A percentile compares a stretch with the other conserved stretches of the same genome.
phyloP scores from a whole-genome alignment of 169 alveolate genomes.

The Cryptosporidium sp. region DNA sequence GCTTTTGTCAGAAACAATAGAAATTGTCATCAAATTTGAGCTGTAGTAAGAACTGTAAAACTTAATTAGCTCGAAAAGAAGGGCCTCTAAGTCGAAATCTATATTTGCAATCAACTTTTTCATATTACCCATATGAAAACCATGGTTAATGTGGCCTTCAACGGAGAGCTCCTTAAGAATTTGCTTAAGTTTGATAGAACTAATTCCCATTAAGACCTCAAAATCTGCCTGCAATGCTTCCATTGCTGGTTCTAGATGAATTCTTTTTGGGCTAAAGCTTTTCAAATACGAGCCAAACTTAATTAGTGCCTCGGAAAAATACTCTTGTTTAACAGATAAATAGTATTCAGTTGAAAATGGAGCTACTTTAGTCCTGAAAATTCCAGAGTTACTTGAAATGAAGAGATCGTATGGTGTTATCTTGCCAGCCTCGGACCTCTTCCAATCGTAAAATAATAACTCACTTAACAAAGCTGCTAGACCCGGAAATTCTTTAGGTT shows the following conservation, averaged over 20 bases:
- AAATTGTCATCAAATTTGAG: conserved; percentile 42
- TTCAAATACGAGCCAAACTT: conserved; percentile 15
- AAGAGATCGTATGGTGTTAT: conserved; percentile 7
- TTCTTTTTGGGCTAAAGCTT: conserved; percentile 30
- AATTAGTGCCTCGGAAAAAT: conserved; percentile 42
- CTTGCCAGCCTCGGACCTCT: not conserved
- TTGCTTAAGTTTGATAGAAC: not conserved
- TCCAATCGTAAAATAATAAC: conserved; percentile 38
- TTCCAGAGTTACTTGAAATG: conserved; percentile 30
- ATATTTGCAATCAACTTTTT: not conserved
- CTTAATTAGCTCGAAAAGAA: conserved; percentile 35
- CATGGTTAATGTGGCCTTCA: conserved; percentile 24
- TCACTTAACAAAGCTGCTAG: conserved; percentile 48
- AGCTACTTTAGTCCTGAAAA: conserved; percentile 6
- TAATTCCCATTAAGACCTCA: not conserved
- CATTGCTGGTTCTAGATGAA: conserved; percentile 28
- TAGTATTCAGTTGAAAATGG: conserved; percentile 36
- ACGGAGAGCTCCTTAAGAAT: conserved; percentile 24
- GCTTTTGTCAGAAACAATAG: conserved; percentile 38
- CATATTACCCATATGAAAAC: conserved; percentile 5
- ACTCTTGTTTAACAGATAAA: conserved; percentile 17
- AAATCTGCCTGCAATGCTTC: conserved; percentile 10
- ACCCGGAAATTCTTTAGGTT: conserved; percentile 38
- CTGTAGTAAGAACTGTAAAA: conserved; percentile 37
- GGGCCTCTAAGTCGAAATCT: conserved; percentile 6